Evolutionary conservation across 352 stramenopile genomes (phyloP), one percentile per base, ranked within the genome.

Genomic region (Phytophthora vignae): DNA sequence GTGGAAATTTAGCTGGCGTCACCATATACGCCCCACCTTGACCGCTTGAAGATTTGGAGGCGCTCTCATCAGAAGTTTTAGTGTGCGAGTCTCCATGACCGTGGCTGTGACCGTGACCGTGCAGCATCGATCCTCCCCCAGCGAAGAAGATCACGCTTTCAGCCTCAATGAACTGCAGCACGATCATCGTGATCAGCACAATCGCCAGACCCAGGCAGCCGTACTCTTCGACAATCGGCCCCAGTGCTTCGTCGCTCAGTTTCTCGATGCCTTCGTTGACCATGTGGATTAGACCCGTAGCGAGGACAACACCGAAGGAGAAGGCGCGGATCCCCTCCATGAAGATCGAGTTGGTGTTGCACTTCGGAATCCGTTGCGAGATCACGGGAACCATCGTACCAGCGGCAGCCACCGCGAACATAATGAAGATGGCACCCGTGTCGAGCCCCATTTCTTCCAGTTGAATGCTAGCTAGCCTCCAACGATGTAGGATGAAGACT

Each of bases 201-300:
- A 92, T 56, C 3, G 71, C 76, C 21, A 86, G 65, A 0, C 78
- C 79, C 10, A 88, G 67, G 14, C 64, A 66, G 27, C 60, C 69
- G 65, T 90, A 92, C 9, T 69, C 48, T n/a, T 88, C 71, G 25
- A 81, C 74, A 17, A 90, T 60, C 1, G 55, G 19, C 6, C 79
- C 73, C 12, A 90, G 76, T 17, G 81, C 85, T 49, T 77, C 73
- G 12, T 90, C 64, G 21, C 71, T 80, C 21, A 92, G 72, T 52
- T 74, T 81, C 21, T 85, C 74, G 46, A 83, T 63, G 27, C 72
- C 81, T n/a, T 87, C 79, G 61, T 76, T 85, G 31, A 90, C 75
- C 72, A 90, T 85, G 70, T 92, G 83, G 49, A 92, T 87, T 21
- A 90, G 73, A 19, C 78, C 78, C 27, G 83, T 90, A 44, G 73